Conservation (phyloP, 345 rosid species). For the Bruguiera sexangula region DNA sequence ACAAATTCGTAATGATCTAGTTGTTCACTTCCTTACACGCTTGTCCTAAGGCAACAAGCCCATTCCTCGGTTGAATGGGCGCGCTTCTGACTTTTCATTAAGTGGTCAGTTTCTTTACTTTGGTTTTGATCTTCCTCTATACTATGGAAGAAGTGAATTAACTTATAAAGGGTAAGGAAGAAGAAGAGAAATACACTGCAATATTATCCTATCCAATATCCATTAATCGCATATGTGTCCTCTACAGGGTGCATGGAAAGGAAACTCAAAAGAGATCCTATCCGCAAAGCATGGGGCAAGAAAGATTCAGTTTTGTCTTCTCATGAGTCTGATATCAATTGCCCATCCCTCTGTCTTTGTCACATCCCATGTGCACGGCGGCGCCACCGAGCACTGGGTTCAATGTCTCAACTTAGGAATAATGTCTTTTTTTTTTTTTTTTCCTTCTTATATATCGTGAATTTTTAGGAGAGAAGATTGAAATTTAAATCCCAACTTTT, state of each 20-base stretch:
- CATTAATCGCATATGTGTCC: too few species aligned
- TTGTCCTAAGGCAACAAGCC: conserved; percentile 18
- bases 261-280: conserved; percentile 11
- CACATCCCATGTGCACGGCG: neutral
- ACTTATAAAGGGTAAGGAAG: conserved; percentile 1
- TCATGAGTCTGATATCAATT: conserved; percentile 18
- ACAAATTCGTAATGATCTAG: neutral
- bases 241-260: conserved; percentile 8
- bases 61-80: conserved; percentile 35
- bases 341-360: conserved; percentile 5
- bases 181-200: conserved; percentile 8
- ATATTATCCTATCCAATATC: conserved; percentile 4
- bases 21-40: neutral
- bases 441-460: neutral
- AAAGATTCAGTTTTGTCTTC: conserved; percentile 28
- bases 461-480: too few species aligned
- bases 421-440: neutral
- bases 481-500: too few species aligned
- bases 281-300: conserved; percentile 30
- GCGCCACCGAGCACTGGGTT: neutral
- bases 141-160: neutral
- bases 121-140: neutral
- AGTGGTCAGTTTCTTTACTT: conserved; percentile 19
- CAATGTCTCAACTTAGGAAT: neutral
- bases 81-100: conserved; percentile 13